These are phyloP conservation scores for Letharia columbiana DNA, from an alignment of 495 filamentous ascomycete genomes.

Conservation along the genomic window DNA sequence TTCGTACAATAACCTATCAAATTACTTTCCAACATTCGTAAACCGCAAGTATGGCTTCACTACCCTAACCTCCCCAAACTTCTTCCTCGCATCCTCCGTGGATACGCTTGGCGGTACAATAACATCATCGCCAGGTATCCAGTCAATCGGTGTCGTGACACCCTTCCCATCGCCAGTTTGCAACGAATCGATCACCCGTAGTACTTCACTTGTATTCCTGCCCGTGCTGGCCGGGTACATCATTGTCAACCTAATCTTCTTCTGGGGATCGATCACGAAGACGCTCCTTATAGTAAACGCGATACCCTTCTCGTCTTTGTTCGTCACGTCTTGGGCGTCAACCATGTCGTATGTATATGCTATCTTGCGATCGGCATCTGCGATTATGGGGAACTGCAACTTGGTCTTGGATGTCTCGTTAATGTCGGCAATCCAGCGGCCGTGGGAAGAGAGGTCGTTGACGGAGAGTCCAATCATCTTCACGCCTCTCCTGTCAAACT, in stretches of 20 bases:
- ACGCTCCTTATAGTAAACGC: slow-evolving; percentile 61
- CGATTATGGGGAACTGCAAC: slow-evolving; percentile 60
- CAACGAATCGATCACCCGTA: slow-evolving; percentile 57
- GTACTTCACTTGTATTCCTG: slow-evolving; percentile 56
- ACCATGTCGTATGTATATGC: slow-evolving; percentile 64
- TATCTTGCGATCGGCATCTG: slow-evolving; percentile 56
- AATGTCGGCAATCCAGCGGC: slow-evolving; percentile 57
- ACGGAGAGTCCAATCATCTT: slow-evolving; percentile 62
- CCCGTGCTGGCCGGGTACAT: slow-evolving; percentile 60
- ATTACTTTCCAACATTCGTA: slow-evolving; percentile 29
- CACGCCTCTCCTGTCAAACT: slow-evolving; percentile 54
- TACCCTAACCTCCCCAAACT: slow-evolving; percentile 57
- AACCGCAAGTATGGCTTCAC: slow-evolving; percentile 46
- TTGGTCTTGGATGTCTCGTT: slow-evolving; percentile 50
- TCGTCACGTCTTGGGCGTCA: slow-evolving; percentile 46
- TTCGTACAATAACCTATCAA: not conserved
- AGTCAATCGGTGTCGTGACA: slow-evolving; percentile 57
- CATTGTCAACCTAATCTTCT: slow-evolving; percentile 62
- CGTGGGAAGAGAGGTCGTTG: slow-evolving; percentile 51
- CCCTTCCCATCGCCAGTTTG: slow-evolving; percentile 56
- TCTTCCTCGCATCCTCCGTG: slow-evolving; percentile 55
- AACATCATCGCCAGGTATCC: slow-evolving; percentile 56
- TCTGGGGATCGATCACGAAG: slow-evolving; percentile 60
- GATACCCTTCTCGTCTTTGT: slow-evolving; percentile 49
- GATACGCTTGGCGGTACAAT: slow-evolving; percentile 56